Evolutionary conservation across 2,329 filamentous ascomycete genomes (phyloP).

Genomic region (Stachybotrys chartarum): DNA sequence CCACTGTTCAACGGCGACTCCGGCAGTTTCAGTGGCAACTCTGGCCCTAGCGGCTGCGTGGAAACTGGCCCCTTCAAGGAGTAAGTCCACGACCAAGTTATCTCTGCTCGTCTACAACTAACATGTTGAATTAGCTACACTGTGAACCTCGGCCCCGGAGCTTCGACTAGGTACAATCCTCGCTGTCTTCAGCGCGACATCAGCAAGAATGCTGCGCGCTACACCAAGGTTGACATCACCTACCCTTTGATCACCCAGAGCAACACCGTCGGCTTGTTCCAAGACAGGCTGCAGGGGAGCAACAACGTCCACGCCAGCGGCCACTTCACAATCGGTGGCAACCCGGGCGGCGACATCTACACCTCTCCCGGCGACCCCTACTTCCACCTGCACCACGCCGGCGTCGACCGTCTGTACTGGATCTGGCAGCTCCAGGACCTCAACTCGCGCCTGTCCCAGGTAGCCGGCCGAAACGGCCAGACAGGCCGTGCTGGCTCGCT

Average conservation of each 20-base stretch:
- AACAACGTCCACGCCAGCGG: slow-evolving; percentile 30
- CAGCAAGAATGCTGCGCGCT: background rate
- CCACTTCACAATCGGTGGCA: slow-evolving; percentile 34
- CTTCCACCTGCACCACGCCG: slow-evolving; percentile 17
- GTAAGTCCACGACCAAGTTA: background rate
- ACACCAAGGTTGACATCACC: background rate
- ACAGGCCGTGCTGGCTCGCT: slow-evolving; percentile 2
- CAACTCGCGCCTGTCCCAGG: slow-evolving; percentile 2
- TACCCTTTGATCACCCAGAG: slow-evolving; percentile 2
- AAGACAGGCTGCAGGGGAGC: slow-evolving; percentile 22
- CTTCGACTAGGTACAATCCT: background rate
- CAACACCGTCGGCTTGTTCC: slow-evolving; percentile 5
- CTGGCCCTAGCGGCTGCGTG: background rate
- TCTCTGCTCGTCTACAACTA: background rate
- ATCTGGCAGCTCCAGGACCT: slow-evolving; percentile 13
- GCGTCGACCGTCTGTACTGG: slow-evolving; percentile 16
- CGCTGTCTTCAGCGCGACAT: slow-evolving; percentile 1
- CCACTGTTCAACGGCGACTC: slow-evolving; percentile 1
- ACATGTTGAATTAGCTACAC: background rate
- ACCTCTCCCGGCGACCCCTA: slow-evolving; percentile 19
- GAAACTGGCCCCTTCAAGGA: slow-evolving; percentile 1
- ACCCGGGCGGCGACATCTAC: slow-evolving; percentile 16
- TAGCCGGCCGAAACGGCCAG: slow-evolving; percentile 1
- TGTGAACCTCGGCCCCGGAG: background rate
- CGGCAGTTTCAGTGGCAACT: background rate